Evolutionary conservation across 257 asterid genomes (phyloP), one percentile per base, ranked within the genome.

Genomic region (Mentha longifolia): DNA sequence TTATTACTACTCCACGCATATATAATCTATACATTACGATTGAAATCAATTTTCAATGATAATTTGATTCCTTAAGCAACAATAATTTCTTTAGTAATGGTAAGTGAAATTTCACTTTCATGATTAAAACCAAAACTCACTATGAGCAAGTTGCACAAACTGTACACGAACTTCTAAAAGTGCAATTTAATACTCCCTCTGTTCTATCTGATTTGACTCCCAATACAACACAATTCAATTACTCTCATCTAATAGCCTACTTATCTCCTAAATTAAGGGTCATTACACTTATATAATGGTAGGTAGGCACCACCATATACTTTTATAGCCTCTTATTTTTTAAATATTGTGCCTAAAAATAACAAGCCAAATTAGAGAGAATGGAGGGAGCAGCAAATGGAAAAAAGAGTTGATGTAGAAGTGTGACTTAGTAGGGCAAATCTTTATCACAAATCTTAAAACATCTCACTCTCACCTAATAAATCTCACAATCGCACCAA

Each of bases 401-500:
- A 22, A 17, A n/a, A 46, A 45, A 71, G 55, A 46, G 16, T 47
- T 67, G 45, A 12, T 37, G 10, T 9, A 55, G 20, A 5, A 8
- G 33, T 41, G n/a, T 6, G 4, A 16, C 12, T 3, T 16, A 13
- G 45, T 37, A 50, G 64, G 46, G 39, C 6, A 72, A 50, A 72
- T 55, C 58, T 45, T 56, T 46, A 35, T 35, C 63, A 22, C 52
- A 67, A 45, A 46, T 45, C 59, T 66, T 66, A 68, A 58, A 58
- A 12, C 73, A n/a, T 68, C 70, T 37, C 46, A 57, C 60, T 68
- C 70, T 37, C 46, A 57, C 60, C 61, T 28, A 47, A 62, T 14
- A 33, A 33, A 30, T 20, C 67, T 13, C 61, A 22, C 41, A 42
- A 22, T 22, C 25, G 25, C 25, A 22, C 25, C 64, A 41, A 19